Evolutionary conservation across 768 basidiomycete genomes (phyloP).

Genomic region (Roridomyces roridus): DNA sequence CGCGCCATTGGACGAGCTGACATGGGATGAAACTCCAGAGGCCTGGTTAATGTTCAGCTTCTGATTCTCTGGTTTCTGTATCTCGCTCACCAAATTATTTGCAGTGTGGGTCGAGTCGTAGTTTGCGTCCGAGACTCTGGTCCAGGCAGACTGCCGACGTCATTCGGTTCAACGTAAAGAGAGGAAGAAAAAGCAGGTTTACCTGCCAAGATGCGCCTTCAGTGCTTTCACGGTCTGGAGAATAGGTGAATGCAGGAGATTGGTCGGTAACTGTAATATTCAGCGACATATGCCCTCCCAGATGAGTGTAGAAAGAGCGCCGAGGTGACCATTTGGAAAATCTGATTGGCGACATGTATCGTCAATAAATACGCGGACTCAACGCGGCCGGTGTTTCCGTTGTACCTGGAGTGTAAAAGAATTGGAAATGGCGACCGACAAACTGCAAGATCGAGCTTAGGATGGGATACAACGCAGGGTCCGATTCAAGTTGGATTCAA

Average conservation of each 20-base stretch:
- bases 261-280: constrained; percentile 27
- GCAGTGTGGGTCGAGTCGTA: constrained; percentile 22
- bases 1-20: constrained; percentile 20
- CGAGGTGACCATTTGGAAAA: background rate
- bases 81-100: no score
- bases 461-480: no score
- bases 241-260: constrained; percentile 9
- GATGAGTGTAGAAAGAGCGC: background rate
- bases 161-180: no score
- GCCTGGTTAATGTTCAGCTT: no score
- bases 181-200: no score
- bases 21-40: constrained; percentile 21
- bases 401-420: no score
- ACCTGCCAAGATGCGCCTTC: background rate
- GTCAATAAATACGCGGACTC: no score
- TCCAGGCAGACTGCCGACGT: constrained; percentile 14
- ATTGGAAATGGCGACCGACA: no score
- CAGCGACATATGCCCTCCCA: background rate
- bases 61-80: no score
- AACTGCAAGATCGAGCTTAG: no score
- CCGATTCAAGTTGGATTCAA: no score
- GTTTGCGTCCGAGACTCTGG: constrained; percentile 14
- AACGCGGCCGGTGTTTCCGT: no score
- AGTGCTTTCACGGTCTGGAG: constrained; percentile 22
- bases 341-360: constrained; percentile 17